A percentile compares a stretch with the other conserved stretches of the same genome.
phyloP scores from a whole-genome alignment of 805 yeast species.

The Wickerhamiella lipophila region DNA sequence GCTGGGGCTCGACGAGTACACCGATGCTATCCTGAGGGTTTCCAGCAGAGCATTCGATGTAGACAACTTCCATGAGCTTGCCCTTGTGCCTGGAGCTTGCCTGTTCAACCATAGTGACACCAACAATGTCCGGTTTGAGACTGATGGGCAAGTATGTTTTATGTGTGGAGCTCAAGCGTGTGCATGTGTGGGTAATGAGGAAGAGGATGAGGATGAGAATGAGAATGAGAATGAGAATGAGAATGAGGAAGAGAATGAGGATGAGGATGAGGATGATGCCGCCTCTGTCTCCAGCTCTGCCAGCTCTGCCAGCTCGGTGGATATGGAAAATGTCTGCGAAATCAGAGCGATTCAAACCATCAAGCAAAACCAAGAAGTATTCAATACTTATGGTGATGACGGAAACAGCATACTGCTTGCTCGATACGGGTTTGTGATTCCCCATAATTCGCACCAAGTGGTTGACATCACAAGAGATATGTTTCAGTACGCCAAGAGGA shows the following conservation, averaged over 20 bases:
- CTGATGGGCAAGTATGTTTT: slow-evolving; percentile 40
- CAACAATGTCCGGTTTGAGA: slow-evolving; percentile 59
- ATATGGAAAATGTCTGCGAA: slow-evolving; percentile 47
- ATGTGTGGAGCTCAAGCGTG: slow-evolving; percentile 39
- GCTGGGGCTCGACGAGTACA: slow-evolving; percentile 25
- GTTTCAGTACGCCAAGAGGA: slow-evolving; percentile 27
- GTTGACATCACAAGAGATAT: slow-evolving; percentile 47
- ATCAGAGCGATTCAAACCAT: slow-evolving; percentile 40
- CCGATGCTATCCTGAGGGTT: slow-evolving; percentile 45
- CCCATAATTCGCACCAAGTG: slow-evolving; percentile 42
- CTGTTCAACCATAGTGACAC: slow-evolving; percentile 60
- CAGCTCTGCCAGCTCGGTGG: not conserved
- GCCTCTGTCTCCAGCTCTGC: not conserved
- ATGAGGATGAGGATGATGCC: not conserved
- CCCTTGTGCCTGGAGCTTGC: slow-evolving; percentile 85
- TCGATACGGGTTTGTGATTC: slow-evolving; percentile 63
- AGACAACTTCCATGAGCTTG: slow-evolving; percentile 60
- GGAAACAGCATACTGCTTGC: slow-evolving; percentile 54
- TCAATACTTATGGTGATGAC: slow-evolving; percentile 72
- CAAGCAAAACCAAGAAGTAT: slow-evolving; percentile 44
- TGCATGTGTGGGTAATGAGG: slow-evolving; percentile 26
- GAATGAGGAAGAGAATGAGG: slow-evolving; percentile 24
- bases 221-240: slow-evolving; percentile 19
- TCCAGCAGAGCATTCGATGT: slow-evolving; percentile 73
- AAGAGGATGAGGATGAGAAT: slow-evolving; percentile 19